Percentiles rank a stretch among this genome's conserved stretches.
These are phyloP conservation scores for Cubamyces sp. DNA, from an alignment of 768 basidiomycete genomes.

Conservation along the genomic window DNA sequence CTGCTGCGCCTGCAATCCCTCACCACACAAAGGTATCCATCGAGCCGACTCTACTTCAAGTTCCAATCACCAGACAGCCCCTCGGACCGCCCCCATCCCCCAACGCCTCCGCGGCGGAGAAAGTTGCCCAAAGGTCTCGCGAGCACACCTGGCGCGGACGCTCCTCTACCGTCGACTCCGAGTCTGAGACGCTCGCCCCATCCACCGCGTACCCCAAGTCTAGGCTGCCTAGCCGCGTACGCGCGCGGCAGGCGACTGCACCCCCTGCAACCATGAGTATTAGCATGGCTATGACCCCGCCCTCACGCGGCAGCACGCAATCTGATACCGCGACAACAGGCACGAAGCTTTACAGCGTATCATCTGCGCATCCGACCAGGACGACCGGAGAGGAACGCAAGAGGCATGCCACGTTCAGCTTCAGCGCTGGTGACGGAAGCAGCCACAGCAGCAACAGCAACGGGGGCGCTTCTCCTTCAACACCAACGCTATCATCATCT, in stretches of 20 bases:
- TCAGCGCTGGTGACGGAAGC: background rate
- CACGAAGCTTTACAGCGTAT: too few relatives aligned
- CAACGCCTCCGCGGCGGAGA: background rate
- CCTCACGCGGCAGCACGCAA: too few relatives aligned
- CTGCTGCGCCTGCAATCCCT: too few relatives aligned
- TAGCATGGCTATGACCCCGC: background rate
- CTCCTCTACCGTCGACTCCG: background rate
- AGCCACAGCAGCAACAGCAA: too few relatives aligned
- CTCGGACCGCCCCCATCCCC: background rate
- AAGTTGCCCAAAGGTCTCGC: background rate
- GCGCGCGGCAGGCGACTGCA: conserved; percentile 6
- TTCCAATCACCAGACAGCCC: conserved; percentile 1
- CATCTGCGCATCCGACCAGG: background rate
- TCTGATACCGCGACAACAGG: background rate
- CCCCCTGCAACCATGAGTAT: background rate
- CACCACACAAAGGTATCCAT: background rate
- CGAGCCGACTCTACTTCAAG: background rate
- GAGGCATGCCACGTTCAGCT: conserved; percentile 16
- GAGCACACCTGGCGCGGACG: conserved; percentile 15
- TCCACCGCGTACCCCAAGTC: conserved; percentile 4
- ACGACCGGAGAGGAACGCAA: background rate
- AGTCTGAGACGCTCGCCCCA: background rate
- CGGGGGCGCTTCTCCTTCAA: too few relatives aligned
- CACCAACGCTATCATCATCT: too few relatives aligned
- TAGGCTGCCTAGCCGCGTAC: background rate